These are phyloP conservation scores for Triangularia setosa DNA, from an alignment of 2,329 filamentous ascomycete species.

Conservation along the genomic window DNA sequence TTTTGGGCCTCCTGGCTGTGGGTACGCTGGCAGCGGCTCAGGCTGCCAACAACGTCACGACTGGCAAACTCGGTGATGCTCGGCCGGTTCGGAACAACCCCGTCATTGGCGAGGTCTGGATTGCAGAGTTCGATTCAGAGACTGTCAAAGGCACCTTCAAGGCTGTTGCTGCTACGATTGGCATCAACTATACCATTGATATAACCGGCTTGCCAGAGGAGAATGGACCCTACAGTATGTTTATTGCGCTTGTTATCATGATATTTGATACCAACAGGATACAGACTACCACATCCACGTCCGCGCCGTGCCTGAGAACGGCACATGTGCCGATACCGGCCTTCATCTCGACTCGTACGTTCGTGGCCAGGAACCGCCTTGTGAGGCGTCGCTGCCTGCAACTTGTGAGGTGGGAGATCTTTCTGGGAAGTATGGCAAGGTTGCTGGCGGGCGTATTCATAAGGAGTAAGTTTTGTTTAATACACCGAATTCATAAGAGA, in stretches of 20 bases:
- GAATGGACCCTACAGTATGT: slow-evolving; percentile 25
- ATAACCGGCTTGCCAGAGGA: slow-evolving; percentile 22
- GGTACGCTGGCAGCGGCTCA: slow-evolving; percentile 19
- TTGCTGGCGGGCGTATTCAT: slow-evolving; percentile 29
- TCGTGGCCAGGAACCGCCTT: slow-evolving; percentile 46
- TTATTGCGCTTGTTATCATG: too few species aligned
- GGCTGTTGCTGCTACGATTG: slow-evolving; percentile 19
- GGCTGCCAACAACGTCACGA: slow-evolving; percentile 12
- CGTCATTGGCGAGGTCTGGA: slow-evolving; percentile 24
- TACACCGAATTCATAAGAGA: neutral
- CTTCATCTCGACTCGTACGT: slow-evolving; percentile 55
- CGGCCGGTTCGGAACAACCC: slow-evolving; percentile 24
- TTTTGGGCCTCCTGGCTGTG: slow-evolving; percentile 17
- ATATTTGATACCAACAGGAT: neutral
- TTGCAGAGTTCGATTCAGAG: slow-evolving; percentile 22
- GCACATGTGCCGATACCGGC: slow-evolving; percentile 52
- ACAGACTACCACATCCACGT: slow-evolving; percentile 56
- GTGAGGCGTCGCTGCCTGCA: slow-evolving; percentile 43
- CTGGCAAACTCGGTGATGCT: slow-evolving; percentile 27
- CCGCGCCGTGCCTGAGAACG: slow-evolving; percentile 45
- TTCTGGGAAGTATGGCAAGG: slow-evolving; percentile 54
- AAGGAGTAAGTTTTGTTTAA: slow-evolving; percentile 20
- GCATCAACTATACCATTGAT: slow-evolving; percentile 26
- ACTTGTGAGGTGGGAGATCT: slow-evolving; percentile 60
- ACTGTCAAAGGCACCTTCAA: slow-evolving; percentile 25